Percentiles rank a stretch among this genome's conserved stretches.
phyloP scores from a whole-genome alignment of 495 filamentous ascomycete species.

The Oidiodendron maius region DNA sequence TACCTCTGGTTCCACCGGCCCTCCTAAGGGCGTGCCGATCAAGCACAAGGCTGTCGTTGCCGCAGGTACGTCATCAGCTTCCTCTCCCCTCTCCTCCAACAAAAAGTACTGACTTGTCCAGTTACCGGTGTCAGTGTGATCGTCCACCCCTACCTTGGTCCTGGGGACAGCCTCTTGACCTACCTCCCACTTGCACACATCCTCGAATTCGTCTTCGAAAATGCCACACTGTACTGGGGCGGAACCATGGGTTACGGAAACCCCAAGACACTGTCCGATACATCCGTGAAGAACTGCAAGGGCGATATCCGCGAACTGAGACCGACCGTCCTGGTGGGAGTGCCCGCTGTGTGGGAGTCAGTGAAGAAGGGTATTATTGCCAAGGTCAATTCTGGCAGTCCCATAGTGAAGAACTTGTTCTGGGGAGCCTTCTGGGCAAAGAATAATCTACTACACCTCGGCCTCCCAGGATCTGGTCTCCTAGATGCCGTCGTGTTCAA shows the following conservation, averaged over 20 bases:
- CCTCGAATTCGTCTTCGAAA: conserved; percentile 96
- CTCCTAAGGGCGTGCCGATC: conserved; percentile 91
- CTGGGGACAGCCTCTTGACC: conserved; percentile 81
- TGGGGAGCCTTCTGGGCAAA: conserved; percentile 88
- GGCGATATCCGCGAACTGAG: conserved; percentile 94
- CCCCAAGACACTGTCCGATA: conserved; percentile 85
- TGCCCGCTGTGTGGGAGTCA: conserved; percentile 95
- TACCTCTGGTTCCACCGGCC: conserved; percentile 95
- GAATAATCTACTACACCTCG: conserved; percentile 65
- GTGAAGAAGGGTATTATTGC: conserved; percentile 95
- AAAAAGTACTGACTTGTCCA: conserved; percentile 29
- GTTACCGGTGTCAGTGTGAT: conserved; percentile 85
- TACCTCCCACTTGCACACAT: conserved; percentile 95
- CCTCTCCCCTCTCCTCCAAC: too few relatives aligned
- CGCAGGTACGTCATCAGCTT: too few relatives aligned
- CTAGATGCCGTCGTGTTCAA: conserved; percentile 79
- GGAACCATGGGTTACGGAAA: conserved; percentile 97
- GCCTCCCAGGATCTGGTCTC: conserved; percentile 67
- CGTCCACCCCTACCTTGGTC: conserved; percentile 76
- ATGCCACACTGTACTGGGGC: conserved; percentile 87
- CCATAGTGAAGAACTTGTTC: conserved; percentile 76
- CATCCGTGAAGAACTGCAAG: conserved; percentile 85
- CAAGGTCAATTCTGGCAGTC: conserved; percentile 73
- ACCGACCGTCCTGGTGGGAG: conserved; percentile 87
- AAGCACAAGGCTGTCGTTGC: conserved; percentile 87